Evolutionary conservation across 2,329 filamentous ascomycete species (phyloP).

Genomic region (Magnaporthiopsis poae): DNA sequence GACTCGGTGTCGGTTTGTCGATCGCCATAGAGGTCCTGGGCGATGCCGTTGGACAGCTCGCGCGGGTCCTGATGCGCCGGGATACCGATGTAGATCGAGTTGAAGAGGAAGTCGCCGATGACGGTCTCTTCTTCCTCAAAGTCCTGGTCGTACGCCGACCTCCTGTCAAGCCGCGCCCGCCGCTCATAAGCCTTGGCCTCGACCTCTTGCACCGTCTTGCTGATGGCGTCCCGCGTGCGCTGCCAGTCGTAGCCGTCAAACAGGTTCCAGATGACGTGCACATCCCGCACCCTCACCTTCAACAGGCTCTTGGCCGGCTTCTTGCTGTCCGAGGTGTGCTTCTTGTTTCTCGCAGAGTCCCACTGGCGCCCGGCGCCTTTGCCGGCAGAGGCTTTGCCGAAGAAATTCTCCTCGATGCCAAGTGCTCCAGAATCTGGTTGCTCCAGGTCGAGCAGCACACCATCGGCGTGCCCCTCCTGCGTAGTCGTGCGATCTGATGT

Average conservation of each 20-base stretch:
- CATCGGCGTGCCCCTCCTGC: slow-evolving; percentile 35
- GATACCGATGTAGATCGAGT: slow-evolving; percentile 95
- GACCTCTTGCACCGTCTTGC: slow-evolving; percentile 78
- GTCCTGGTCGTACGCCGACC: slow-evolving; percentile 46
- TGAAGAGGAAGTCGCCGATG: slow-evolving; percentile 93
- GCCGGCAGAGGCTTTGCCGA: slow-evolving; percentile 50
- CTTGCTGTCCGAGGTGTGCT: slow-evolving; percentile 52
- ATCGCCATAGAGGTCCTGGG: slow-evolving; percentile 71
- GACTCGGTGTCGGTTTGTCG: slow-evolving; percentile 81
- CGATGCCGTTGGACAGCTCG: slow-evolving; percentile 74
- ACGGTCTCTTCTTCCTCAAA: slow-evolving; percentile 74
- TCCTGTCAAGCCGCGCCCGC: slow-evolving; percentile 46
- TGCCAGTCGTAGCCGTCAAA: slow-evolving; percentile 98
- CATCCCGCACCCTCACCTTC: slow-evolving; percentile 68
- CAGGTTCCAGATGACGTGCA: slow-evolving; percentile 93
- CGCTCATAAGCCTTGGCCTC: slow-evolving; percentile 73
- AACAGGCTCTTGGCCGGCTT: slow-evolving; percentile 55
- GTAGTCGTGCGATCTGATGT: slow-evolving; percentile 30
- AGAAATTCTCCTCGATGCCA: slow-evolving; percentile 69
- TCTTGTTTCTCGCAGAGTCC: slow-evolving; percentile 68
- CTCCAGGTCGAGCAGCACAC: slow-evolving; percentile 27
- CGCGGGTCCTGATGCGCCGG: slow-evolving; percentile 75
- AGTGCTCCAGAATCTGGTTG: slow-evolving; percentile 49
- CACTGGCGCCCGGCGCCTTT: slow-evolving; percentile 65
- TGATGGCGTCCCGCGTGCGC: slow-evolving; percentile 73